Percentiles rank a stretch among this genome's conserved stretches.
Evolutionary conservation across 371 early-diverging fungal genomes (phyloP).

Genomic region (Lichtheimia ramosa): DNA sequence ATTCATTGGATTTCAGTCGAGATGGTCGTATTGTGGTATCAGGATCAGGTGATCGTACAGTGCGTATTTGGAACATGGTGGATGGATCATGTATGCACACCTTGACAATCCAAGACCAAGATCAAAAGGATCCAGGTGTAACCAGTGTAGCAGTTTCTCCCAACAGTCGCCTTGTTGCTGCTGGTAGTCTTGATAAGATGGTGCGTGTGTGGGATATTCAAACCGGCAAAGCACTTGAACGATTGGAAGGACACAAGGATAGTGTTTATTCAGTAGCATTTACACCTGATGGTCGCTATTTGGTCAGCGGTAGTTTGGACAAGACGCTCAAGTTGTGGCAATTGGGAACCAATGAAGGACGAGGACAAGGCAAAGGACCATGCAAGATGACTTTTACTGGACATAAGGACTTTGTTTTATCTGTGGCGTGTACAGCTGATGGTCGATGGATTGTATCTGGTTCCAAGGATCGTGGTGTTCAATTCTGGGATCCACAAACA

Average conservation of each 20-base stretch:
- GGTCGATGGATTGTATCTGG: constrained; percentile 95
- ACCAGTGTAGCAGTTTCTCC: constrained; percentile 93
- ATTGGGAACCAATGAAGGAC: constrained; percentile 44
- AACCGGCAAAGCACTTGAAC: constrained; percentile 79
- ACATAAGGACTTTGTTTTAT: constrained; percentile 94
- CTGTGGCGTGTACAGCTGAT: constrained; percentile 91
- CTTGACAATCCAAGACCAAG: constrained; percentile 79
- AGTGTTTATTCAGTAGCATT: constrained; percentile 97
- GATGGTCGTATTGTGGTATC: constrained; percentile 92
- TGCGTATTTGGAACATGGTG: constrained; percentile 86
- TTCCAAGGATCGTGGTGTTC: constrained; percentile 93
- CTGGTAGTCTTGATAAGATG: constrained; percentile 91
- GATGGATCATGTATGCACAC: constrained; percentile 70
- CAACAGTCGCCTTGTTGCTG: constrained; percentile 78
- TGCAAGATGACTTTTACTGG: constrained; percentile 59
- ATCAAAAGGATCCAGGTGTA: constrained; percentile 90
- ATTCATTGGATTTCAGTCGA: constrained; percentile 92
- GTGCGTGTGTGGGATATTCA: constrained; percentile 93
- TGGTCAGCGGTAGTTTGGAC: constrained; percentile 95
- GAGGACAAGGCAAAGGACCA: constrained; percentile 31
- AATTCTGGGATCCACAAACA: constrained; percentile 91
- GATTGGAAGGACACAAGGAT: constrained; percentile 95
- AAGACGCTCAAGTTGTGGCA: constrained; percentile 97
- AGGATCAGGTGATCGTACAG: constrained; percentile 95
- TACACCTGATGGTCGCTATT: constrained; percentile 88